Evolutionary conservation across 2,329 filamentous ascomycete species (phyloP).

Genomic region (Epichloe brachyelytri): DNA sequence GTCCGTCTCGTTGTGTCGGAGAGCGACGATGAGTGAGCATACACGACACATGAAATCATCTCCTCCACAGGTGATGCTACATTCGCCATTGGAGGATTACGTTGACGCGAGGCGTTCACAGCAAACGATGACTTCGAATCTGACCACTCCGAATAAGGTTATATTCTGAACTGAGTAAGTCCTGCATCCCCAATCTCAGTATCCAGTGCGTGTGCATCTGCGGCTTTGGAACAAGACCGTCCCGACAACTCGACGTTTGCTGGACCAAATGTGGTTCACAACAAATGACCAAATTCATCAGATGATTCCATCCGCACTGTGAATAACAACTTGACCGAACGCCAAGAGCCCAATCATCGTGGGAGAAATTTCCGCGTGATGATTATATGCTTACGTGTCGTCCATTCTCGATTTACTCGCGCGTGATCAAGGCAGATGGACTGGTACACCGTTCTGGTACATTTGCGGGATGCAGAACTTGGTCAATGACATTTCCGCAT

Average conservation of each 20-base stretch:
- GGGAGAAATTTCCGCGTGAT: neutral
- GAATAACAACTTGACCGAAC: neutral
- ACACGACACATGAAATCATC: slow-evolving; percentile 8
- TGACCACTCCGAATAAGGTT: neutral
- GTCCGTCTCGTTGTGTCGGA: slow-evolving; percentile 32
- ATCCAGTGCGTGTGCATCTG: neutral
- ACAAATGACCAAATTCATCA: neutral
- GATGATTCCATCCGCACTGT: neutral
- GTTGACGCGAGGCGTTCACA: neutral
- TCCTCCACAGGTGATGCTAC: neutral
- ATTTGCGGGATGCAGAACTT: neutral
- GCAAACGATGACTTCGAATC: neutral
- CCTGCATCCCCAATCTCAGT: neutral
- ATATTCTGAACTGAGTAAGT: neutral
- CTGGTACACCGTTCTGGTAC: neutral
- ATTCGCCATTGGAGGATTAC: neutral
- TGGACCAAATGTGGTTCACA: neutral
- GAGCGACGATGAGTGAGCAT: slow-evolving; percentile 22
- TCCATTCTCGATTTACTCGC: neutral
- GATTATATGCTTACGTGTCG: neutral
- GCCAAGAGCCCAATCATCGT: neutral
- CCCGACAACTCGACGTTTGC: neutral
- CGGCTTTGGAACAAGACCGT: neutral
- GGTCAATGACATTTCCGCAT: neutral
- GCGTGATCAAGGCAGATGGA: neutral